These are phyloP conservation scores for Henningerozyma blattae DNA, from an alignment of 805 yeast species.

Conservation along the genomic window DNA sequence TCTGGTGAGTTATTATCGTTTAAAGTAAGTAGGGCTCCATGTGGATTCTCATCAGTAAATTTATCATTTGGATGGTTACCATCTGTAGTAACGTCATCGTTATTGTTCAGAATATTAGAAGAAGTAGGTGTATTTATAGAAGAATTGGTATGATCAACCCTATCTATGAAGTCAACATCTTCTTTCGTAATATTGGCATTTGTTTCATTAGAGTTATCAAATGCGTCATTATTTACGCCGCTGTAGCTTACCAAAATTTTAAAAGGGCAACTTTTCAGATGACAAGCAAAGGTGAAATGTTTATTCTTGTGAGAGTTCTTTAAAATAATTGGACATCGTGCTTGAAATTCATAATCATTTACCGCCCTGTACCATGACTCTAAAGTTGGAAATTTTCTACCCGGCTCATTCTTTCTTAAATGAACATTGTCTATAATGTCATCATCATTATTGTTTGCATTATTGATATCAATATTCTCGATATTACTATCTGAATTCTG, in stretches of 20 bases:
- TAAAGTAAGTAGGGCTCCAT: background rate
- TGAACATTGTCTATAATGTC: slow-evolving; percentile 8
- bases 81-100: background rate
- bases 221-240: slow-evolving; percentile 11
- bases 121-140: background rate
- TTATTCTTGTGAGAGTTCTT: slow-evolving; percentile 25
- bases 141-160: background rate
- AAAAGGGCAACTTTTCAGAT: slow-evolving; percentile 23
- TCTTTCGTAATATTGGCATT: no score
- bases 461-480: no score
- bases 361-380: slow-evolving; percentile 25
- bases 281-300: slow-evolving; percentile 27
- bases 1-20: background rate
- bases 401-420: slow-evolving; percentile 2
- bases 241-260: slow-evolving; percentile 23
- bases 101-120: background rate
- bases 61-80: slow-evolving; percentile 1
- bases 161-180: no score
- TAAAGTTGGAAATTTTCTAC: slow-evolving; percentile 18
- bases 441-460: slow-evolving; percentile 3
- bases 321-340: slow-evolving; percentile 25
- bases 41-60: slow-evolving; percentile 2
- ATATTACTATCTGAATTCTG: no score
- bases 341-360: slow-evolving; percentile 25
- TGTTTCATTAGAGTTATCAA: background rate